Evolutionary conservation across 305 asterid species (phyloP).

Genomic region (Solanum hybrid): DNA sequence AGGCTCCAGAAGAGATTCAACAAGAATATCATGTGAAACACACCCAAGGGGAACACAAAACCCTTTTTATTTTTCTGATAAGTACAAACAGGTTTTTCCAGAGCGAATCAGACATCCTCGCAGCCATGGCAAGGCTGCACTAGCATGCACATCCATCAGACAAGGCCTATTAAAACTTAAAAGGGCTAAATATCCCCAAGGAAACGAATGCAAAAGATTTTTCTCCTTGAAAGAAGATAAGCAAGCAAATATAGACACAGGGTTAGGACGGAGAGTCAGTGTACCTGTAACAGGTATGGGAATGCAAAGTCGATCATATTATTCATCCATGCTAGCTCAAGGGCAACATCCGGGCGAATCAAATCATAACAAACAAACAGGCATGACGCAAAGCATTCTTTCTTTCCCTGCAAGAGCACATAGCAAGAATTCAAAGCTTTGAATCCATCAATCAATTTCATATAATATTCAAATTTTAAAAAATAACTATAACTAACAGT

Average conservation of each 20-base stretch:
- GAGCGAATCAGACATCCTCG: not conserved
- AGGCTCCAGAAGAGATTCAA: not conserved
- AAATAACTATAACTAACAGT: not conserved
- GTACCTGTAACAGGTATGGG: slow-evolving; percentile 95
- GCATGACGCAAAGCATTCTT: slow-evolving; percentile 97
- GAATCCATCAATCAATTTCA: not conserved
- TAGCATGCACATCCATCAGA: slow-evolving; percentile 2
- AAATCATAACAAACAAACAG: slow-evolving; percentile 94
- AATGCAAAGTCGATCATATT: slow-evolving; percentile 94
- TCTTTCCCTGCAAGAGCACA: slow-evolving; percentile 71
- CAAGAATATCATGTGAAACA: not conserved
- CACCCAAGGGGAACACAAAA: not conserved
- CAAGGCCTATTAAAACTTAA: not conserved
- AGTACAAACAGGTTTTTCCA: not conserved
- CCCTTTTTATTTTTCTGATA: not conserved
- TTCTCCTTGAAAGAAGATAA: not conserved
- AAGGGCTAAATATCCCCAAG: not conserved
- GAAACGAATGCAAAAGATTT: not conserved
- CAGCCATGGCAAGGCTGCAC: not conserved
- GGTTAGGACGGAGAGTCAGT: not conserved
- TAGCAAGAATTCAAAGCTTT: not conserved
- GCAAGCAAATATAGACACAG: not conserved
- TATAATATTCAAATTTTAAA: not conserved
- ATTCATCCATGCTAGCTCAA: slow-evolving; percentile 97
- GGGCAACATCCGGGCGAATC: slow-evolving; percentile 88